phyloP scores from a whole-genome alignment of 2,329 filamentous ascomycete species.

The Cladosporium sphaerospermum region DNA sequence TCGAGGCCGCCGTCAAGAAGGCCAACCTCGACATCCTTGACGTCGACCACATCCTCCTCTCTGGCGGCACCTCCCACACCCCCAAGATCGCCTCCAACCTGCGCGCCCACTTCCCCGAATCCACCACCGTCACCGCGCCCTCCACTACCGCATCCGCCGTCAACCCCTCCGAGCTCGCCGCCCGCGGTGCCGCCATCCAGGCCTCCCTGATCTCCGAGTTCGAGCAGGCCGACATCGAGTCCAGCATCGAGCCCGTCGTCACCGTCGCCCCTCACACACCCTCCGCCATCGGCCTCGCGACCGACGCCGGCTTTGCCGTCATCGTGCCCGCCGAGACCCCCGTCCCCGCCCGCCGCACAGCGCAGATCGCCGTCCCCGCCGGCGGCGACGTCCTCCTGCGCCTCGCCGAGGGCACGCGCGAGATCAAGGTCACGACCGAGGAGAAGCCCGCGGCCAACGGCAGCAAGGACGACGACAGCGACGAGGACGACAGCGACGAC shows the following conservation, averaged over 20 bases:
- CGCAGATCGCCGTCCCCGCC: constrained; percentile 67
- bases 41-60: constrained; percentile 88
- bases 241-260: constrained; percentile 91
- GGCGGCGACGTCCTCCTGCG: constrained; percentile 85
- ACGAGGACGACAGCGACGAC: constrained; percentile 57
- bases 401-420: constrained; percentile 78
- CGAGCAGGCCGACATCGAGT: constrained; percentile 86
- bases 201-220: constrained; percentile 92
- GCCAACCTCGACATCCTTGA: constrained; percentile 87
- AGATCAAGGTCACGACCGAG: constrained; percentile 89
- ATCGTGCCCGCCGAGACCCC: constrained; percentile 82
- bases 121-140: constrained; percentile 73
- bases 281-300: constrained; percentile 81
- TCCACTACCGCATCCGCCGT: constrained; percentile 70
- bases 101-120: constrained; percentile 70
- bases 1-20: constrained; percentile 83
- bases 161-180: constrained; percentile 87
- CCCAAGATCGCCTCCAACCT: constrained; percentile 85
- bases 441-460: constrained; percentile 61
- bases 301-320: constrained; percentile 64
- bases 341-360: constrained; percentile 77
- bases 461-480: constrained; percentile 55
- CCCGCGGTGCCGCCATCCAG: constrained; percentile 89
- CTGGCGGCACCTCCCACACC: constrained; percentile 86
- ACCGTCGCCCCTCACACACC: constrained; percentile 87